Percentiles rank a stretch among this genome's conserved stretches.
Evolutionary conservation across 305 asterid species (phyloP).

Genomic region (Plantago coronopus): DNA sequence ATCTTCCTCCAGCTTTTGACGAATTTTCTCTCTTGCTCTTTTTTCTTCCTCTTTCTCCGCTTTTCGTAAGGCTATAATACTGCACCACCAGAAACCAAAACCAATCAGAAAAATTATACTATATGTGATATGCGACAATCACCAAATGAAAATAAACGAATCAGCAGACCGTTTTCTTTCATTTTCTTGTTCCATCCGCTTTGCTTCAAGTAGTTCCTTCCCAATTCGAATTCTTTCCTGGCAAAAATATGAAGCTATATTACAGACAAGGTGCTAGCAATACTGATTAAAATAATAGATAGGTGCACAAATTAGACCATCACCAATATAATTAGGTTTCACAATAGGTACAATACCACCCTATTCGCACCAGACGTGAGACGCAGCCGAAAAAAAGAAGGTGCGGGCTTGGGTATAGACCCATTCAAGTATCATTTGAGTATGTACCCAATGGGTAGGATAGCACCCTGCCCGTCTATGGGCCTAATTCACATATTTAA

Average conservation of each 20-base stretch:
- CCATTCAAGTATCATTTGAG: no score
- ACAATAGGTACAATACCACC: no score
- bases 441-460: no score
- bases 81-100: conserved; percentile 29
- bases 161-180: conserved; percentile 89
- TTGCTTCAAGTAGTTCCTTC: conserved; percentile 89
- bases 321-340: no score
- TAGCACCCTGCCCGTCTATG: no score
- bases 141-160: conserved; percentile 9
- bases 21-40: conserved; percentile 91
- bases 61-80: conserved; percentile 76
- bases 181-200: conserved; percentile 92
- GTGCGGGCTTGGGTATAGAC: no score
- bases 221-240: conserved; percentile 94
- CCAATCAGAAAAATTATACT: conserved; percentile 18
- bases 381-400: no score
- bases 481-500: no score
- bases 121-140: neutral
- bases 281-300: neutral
- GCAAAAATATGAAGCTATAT: conserved; percentile 25
- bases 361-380: no score
- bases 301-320: no score
- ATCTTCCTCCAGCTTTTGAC: conserved; percentile 95
- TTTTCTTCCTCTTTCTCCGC: conserved; percentile 96
- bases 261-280: conserved; percentile 8